Evolutionary conservation across 345 rosid genomes (phyloP), one percentile per base, ranked within the genome.

Genomic region (Erodium maritimum): DNA sequence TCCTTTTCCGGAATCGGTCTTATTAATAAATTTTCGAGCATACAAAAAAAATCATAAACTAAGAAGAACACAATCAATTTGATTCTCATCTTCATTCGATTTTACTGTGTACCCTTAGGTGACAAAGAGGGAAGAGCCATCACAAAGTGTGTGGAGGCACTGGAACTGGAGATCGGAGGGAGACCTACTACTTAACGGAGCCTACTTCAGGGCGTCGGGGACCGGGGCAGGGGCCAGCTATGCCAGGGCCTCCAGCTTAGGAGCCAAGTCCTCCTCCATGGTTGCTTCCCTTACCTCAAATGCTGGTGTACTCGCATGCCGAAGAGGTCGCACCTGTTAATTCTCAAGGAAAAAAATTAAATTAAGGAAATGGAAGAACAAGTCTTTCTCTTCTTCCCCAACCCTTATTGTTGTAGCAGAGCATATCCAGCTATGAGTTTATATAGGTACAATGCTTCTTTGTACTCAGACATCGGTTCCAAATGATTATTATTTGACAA

Each of bases 121-220:
- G 61, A 79, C 83, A 17, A 79, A 79, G 72, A 75, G 83, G 55
- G 78, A 72, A 14, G 76, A 70, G 3, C 66, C 78, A 21, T 20
- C 66, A 1, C 9, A 54, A 4, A 11, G 64, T 42, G 12, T 52
- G 34, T 79, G 83, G 83, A 70, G 65, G 68, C 3, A 23, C 57
- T 79, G 83, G 83, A 79, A 75, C 63, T 79, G 83, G 83, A 73
- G 80, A 45, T 70, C 83, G 10, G 78, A 75, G 56, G 83, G 83
- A 33, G 83, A 79, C 60, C 64, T 75, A 22, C 29, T 79, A 55
- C 64, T 67, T 21, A 79, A 79, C 25, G 83, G 83, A 10, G 83
- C 80, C 18, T 79, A 69, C 69, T 79, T 79, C 72, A 75, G 70
- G 13, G 69, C 76, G 29, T 79, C 83, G 0, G 83, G 83, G 19